Evolutionary conservation across 2,329 filamentous ascomycete genomes (phyloP), one percentile per base, ranked within the genome.

Genomic region (Harringtonia lauricola): DNA sequence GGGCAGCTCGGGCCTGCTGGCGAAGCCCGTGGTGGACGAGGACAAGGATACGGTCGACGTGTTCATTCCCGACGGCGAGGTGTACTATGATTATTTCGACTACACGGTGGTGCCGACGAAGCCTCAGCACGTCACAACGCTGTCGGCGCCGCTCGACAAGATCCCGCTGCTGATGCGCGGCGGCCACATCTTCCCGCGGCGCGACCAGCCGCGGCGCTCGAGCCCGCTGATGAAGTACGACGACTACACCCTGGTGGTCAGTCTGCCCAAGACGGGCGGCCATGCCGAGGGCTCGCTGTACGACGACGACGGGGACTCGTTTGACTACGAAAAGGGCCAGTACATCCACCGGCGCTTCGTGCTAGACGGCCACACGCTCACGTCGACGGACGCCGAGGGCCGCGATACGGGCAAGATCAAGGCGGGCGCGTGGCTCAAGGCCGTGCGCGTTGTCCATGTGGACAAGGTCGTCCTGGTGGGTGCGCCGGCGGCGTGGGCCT

Each of bases 81-180:
- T 84, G 42, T 96, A 98, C 64, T 98, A 89, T 57, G 86, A 96
- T 64, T 98, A 98, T 67, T 94, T 92, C 59, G 86, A 86, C 55
- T 95, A 87, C 65, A 78, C 82, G 35, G 68, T 78, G 36, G 79
- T 94, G 57, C 63, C 70, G 33, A 81, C 80, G 19, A 74, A 82
- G 21, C 79, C 81, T 49, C 84, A 86, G 50, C 82, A 83, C 60
- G 67, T 66, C 33, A 70, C 86, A 48, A 83, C 76, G 1, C 68
- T 95, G 31, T 64, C 76, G 1, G 86, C 90, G 0, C 86, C 89
- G 0, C 71, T 96, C 3, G 85, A 95, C 44, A 86, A 82, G 55
- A 85, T 95, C 17, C 90, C 92, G 1, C 65, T 98, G 14, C 71
- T 98, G 36, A 92, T 96, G 83, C 87, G 84, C 52, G 90, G 87